These are phyloP conservation scores for Monosporozyma aerobia DNA, from an alignment of 805 yeast species.

Conservation along the genomic window DNA sequence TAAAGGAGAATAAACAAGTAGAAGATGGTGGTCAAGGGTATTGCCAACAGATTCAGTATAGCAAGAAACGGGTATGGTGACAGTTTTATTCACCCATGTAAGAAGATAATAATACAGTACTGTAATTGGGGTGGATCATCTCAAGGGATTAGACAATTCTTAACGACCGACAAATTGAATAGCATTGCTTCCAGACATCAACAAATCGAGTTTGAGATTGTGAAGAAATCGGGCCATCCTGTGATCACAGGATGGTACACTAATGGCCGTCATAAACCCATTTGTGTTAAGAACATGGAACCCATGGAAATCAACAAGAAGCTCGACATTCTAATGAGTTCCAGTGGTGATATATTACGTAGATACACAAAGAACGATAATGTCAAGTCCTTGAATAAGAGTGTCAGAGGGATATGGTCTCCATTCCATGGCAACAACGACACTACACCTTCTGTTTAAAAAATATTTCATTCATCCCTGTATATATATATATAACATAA, in stretches of 20 bases:
- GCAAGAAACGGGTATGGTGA: conserved; percentile 66
- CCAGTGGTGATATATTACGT: conserved; percentile 54
- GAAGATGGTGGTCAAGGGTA: conserved; percentile 42
- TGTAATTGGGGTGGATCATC: conserved; percentile 97
- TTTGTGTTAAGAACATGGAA: conserved; percentile 71
- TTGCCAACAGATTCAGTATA: conserved; percentile 42
- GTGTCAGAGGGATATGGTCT: conserved; percentile 96
- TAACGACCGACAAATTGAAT: conserved; percentile 43
- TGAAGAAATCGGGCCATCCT: conserved; percentile 78
- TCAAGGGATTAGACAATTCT: conserved; percentile 64
- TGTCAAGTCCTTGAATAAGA: conserved; percentile 69
- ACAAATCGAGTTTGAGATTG: conserved; percentile 61
- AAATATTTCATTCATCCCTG: background rate
- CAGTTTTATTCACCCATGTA: conserved; percentile 66
- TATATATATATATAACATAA: background rate
- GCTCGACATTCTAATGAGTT: conserved; percentile 51
- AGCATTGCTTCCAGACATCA: conserved; percentile 52
- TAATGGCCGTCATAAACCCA: conserved; percentile 41
- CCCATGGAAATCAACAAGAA: conserved; percentile 54
- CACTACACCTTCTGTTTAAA: background rate
- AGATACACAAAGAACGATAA: conserved; percentile 60
- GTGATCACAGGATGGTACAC: conserved; percentile 35
- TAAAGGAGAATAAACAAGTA: background rate
- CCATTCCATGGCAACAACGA: conserved; percentile 57
- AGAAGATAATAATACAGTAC: conserved; percentile 63